Conservation (phyloP, 352 stramenopile species). For the Proteromonas lacertae region DNA sequence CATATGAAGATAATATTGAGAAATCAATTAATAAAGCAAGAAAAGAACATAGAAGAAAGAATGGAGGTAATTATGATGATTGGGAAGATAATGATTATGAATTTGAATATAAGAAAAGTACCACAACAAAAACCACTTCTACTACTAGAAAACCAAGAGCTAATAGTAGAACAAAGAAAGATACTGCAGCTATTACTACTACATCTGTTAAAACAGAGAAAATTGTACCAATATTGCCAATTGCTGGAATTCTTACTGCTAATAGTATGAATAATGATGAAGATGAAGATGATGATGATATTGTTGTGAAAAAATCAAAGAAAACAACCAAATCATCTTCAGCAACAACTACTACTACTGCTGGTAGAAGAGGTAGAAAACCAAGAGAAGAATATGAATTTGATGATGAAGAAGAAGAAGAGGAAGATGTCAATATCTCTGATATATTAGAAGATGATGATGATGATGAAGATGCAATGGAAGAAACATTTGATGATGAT, state of each 20-base stretch:
- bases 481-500: not conserved
- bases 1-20: conserved; percentile 11
- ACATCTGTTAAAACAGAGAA: not conserved
- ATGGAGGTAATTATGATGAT: conserved; percentile 4
- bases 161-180: not conserved
- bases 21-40: not conserved
- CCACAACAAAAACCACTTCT: conserved; percentile 4
- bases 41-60: conserved; percentile 1
- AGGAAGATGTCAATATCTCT: conserved; percentile 3
- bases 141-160: conserved; percentile 1
- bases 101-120: conserved; percentile 13
- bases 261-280: not conserved
- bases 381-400: conserved; percentile 1
- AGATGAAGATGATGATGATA: not conserved
- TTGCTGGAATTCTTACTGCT: not conserved
- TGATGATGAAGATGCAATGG: conserved; percentile 4
- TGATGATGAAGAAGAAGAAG: conserved; percentile 5
- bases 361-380: not conserved
- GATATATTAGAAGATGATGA: conserved; percentile 5
- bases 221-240: conserved; percentile 1
- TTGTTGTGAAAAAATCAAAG: conserved; percentile 1
- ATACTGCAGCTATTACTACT: not conserved
- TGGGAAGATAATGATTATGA: conserved; percentile 12
- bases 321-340: conserved; percentile 2
- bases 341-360: not conserved